A percentile compares a stretch with the other conserved stretches of the same genome.
These are phyloP conservation scores for Chamaecyparis obtusa DNA, from an alignment of 75 land plant species.

Conservation along the genomic window DNA sequence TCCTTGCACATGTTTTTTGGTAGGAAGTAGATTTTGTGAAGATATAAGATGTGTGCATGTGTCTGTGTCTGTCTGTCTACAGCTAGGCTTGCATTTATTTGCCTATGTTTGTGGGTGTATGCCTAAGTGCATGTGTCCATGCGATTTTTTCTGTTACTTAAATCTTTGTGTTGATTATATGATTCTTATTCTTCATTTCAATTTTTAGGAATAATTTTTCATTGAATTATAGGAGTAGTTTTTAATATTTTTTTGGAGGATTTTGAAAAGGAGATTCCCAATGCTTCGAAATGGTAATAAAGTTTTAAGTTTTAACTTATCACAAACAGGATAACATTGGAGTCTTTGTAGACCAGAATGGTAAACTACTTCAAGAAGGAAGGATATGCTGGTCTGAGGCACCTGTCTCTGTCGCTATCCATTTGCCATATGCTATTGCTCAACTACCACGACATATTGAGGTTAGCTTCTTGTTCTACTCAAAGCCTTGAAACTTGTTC, in stretches of 20 bases:
- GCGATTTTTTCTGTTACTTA: neutral
- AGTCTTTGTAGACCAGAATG: slow-evolving; percentile 94
- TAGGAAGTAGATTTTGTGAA: too few species aligned
- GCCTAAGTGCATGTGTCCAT: neutral
- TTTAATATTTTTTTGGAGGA: neutral
- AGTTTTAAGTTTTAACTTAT: neutral
- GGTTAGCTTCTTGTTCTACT: slow-evolving; percentile 30
- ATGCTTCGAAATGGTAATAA: neutral
- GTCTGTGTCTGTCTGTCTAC: too few species aligned
- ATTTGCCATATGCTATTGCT: slow-evolving; percentile 82
- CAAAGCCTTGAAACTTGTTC: neutral
- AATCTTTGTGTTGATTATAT: neutral
- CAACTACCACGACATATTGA: slow-evolving; percentile 87
- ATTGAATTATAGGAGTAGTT: neutral
- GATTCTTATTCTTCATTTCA: neutral
- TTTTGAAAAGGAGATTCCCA: neutral
- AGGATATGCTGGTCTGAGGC: slow-evolving; percentile 93
- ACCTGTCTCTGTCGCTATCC: slow-evolving; percentile 63
- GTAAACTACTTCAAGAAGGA: slow-evolving; percentile 79
- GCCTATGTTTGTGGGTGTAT: too few species aligned
- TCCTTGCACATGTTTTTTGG: neutral
- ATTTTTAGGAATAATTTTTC: neutral
- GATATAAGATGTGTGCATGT: too few species aligned
- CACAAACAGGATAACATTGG: slow-evolving; percentile 87
- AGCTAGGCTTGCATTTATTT: too few species aligned